Evolutionary conservation across 2,329 filamentous ascomycete species (phyloP).

Genomic region (Botrytis elliptica): DNA sequence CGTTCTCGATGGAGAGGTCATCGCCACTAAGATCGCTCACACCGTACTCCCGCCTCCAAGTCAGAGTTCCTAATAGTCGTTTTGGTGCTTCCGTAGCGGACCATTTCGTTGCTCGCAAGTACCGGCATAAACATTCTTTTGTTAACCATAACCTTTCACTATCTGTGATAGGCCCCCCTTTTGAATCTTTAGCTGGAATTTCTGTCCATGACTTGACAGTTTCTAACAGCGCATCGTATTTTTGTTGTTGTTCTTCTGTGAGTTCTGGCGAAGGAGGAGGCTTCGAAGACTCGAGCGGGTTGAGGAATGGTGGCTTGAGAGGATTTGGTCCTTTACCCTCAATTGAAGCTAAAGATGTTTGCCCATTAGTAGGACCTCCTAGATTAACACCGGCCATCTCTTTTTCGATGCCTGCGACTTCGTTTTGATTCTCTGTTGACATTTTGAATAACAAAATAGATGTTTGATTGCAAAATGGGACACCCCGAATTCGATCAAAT

Average conservation of each 20-base stretch:
- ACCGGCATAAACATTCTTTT: constrained; percentile 86
- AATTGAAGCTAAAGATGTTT: constrained; percentile 1
- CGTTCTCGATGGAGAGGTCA: constrained; percentile 89
- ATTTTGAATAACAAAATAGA: not conserved
- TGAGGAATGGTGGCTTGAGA: constrained; percentile 42
- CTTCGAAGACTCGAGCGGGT: constrained; percentile 30
- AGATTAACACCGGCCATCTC: constrained; percentile 18
- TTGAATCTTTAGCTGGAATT: constrained; percentile 60
- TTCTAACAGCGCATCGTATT: constrained; percentile 76
- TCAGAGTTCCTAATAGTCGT: constrained; percentile 76
- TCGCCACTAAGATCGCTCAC: constrained; percentile 73
- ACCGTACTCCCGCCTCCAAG: constrained; percentile 90
- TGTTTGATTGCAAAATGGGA: not conserved
- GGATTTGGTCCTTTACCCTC: constrained; percentile 40
- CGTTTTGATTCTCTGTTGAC: constrained; percentile 15
- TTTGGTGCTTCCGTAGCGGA: constrained; percentile 70
- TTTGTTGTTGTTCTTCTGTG: constrained; percentile 73
- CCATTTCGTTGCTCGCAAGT: constrained; percentile 94
- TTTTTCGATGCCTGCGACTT: constrained; percentile 13
- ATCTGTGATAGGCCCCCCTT: constrained; percentile 67
- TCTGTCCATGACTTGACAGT: constrained; percentile 70
- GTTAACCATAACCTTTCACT: constrained; percentile 87
- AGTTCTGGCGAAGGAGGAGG: constrained; percentile 57
- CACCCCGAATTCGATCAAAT: not conserved
- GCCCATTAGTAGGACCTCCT: not conserved